phyloP scores from a whole-genome alignment of 106 monocot genomes.

The Allium cepa region DNA sequence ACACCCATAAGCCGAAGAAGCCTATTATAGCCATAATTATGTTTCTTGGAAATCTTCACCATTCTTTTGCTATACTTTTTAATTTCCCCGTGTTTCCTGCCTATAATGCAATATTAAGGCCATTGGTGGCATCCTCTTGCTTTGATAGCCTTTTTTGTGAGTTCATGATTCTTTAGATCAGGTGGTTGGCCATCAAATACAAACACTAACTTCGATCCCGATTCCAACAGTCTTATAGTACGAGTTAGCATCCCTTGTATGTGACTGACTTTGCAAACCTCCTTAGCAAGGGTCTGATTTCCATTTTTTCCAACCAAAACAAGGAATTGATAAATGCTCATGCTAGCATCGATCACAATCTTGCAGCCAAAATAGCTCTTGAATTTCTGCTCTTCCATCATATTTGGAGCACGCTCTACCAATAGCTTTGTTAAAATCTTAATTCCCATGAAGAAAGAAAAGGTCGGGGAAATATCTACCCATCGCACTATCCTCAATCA shows the following conservation, averaged over 20 bases:
- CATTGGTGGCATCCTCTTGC: slow-evolving; percentile 78
- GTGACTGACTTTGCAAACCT: slow-evolving; percentile 96
- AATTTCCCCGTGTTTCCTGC: too few relatives aligned
- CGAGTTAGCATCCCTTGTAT: slow-evolving; percentile 94
- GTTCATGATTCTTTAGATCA: slow-evolving; percentile 91
- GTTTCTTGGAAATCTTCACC: slow-evolving; percentile 37
- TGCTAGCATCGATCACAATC: slow-evolving; percentile 91
- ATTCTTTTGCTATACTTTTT: too few relatives aligned
- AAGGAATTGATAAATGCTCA: slow-evolving; percentile 99
- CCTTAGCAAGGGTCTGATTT: slow-evolving; percentile 74
- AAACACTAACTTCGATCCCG: slow-evolving; percentile 97
- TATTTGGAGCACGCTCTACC: slow-evolving; percentile 77
- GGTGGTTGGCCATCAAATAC: slow-evolving; percentile 98
- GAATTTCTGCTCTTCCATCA: slow-evolving; percentile 81
- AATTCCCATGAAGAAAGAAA: not conserved
- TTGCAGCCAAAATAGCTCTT: slow-evolving; percentile 88
- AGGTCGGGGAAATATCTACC: too few relatives aligned
- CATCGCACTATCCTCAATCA: too few relatives aligned
- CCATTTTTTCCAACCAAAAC: slow-evolving; percentile 91
- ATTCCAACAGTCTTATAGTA: slow-evolving; percentile 85
- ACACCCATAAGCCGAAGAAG: slow-evolving; percentile 47
- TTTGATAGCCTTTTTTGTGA: slow-evolving; percentile 90
- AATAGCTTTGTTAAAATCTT: slow-evolving; percentile 98
- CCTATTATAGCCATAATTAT: slow-evolving; percentile 40
- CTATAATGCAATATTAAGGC: slow-evolving; percentile 19